Evolutionary conservation across 2,329 filamentous ascomycete species (phyloP), one percentile per base, ranked within the genome.

Genomic region (Fusarium buxicola): DNA sequence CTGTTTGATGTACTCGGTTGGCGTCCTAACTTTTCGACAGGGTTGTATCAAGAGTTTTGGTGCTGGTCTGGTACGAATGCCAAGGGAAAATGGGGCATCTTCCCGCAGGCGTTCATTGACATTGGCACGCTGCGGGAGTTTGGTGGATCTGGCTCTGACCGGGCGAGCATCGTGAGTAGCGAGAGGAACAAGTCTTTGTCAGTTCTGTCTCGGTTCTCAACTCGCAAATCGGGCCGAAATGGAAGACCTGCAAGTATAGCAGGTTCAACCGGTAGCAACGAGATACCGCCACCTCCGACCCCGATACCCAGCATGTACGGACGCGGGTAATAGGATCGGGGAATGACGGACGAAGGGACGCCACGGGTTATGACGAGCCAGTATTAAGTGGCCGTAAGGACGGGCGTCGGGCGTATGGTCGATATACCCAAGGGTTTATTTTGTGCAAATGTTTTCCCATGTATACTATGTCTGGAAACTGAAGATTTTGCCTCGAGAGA

Each of bases 61-160:
- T 86, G 83, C 70, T 86, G 83, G 84, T 80, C 80, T 1, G 84
- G 83, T 2, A 81, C 75, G 13, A 85, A 84, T 55, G 65, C 80
- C 32, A 83, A 81, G 58, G 82, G 83, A 5, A 83, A 80, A 71
- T 81, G 77, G 74, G 84, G 84, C 24, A 77, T 85, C 46, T 86
- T 86, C 69, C 82, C 82, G 13, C 76, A 79, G 59, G 79, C 77
- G 4, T 82, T 83, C 60, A 73, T 86, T 36, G 81, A 84, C 63
- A 72, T 74, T 13, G 75, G 72, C 44, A 80, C 81, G 21, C 63
- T 85, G n/a, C 74, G 76, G 40, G 80, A 81, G 21, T 69, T 71
- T 9, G 58, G 55, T 11, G 50, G 61, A 2, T 65, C 66, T 44
- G 68, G 61, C 16, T 72, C 66, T 8, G 72, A 75, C 44, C 66